Base-by-base conservation (phyloP, 2,329 filamentous ascomycete genomes). In the Fusarium sp. region DNA sequence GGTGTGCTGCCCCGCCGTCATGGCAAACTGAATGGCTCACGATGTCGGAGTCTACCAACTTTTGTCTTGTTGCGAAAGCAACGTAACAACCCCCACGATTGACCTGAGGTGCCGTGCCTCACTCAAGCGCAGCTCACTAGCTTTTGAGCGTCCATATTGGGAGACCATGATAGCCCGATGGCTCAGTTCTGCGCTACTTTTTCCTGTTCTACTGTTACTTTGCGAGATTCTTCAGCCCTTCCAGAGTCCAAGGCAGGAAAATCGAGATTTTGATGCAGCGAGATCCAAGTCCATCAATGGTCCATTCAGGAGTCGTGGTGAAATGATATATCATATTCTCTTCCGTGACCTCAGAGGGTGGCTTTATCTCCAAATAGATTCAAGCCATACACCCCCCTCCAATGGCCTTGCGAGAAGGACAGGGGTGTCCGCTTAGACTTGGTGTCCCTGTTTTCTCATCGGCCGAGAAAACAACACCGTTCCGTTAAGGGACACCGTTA, bases 401-500 rank as follows among this genome's bases (percentile, higher is more conserved):
- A 51, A 35, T 28, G 44, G 51, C 47, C 39, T 36, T 54, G 58
- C 58, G 51, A 69, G 36, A 28, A 51, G 36, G 47, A 42, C 50
- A 36, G 30, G 72, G 64, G 63, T 64, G 71, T 61, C 47, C 61
- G 24, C 50, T 56, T 58, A 66, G 58, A 69, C 36, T 63, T 68
- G 58, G 68, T 41, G 55, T 28, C 53, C 59, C 68, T 79, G 77
- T 79, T 79, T 70, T 59, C 77, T 79, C 77, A 70, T 69, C 72
- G 69, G 69, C 53, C 64, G 77, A 79, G 77, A 77, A 77, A 79
- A 79, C 77, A 79, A 78, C 69, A 75, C 77, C 74, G 70, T 77
- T 75, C 72, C 41, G 64, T 72, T 60, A 38, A 59, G 59, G 63
- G 59, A 54, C 42, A 66, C 66, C 70, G 70, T 79, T 71, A 75